Base-by-base conservation (phyloP, 2,329 filamentous ascomycete species). In the Beauveria pseudobassiana region DNA sequence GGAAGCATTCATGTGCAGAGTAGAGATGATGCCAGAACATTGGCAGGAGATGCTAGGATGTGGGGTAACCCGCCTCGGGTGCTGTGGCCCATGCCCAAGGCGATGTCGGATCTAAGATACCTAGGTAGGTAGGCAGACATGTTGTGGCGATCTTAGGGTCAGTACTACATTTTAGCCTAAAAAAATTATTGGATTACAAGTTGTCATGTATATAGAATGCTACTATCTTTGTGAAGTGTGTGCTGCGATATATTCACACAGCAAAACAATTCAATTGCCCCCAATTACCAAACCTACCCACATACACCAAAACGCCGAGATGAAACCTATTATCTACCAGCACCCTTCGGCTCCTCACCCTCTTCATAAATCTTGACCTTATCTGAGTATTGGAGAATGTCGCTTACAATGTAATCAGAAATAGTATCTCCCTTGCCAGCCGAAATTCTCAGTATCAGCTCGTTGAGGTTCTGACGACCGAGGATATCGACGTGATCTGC, bases 401-500 rank as follows among this genome's bases (percentile, higher is more conserved):
- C 88, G 65, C 91, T 96, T 59, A 90, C 82, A 24, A 96, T 85
- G 52, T 83, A 86, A 64, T 96, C 86, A 54, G 88, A 79, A 65
- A 99, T 93, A 30, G 85, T 80, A 63, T 93, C 83, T 5, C 95
- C 95, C 67, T 85, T 87, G 0, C 95, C 95, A 0, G 91, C 92
- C 0, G 91, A 95, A 10, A 99, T 88, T 58, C 87, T 82, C 63
- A 99, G 75, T 53, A 99, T 88, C 55, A 98, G 77, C 74, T 99
- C 95, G 69, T 99, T 99, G 28, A 99, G 80, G 38, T 86, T 91
- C 67, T 92, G 87, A 34, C 95, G 81, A 1, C 95, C 95, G 3
- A 99, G 80, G 63, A 99, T 99, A 71, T 99, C 95, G 56, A 99
- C 95, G 71, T 99, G 95, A 71, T 99, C 95, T 16, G 92, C 93